Evolutionary conservation across 192 early-diverging fungal genomes (phyloP), one percentile per base, ranked within the genome.

Genomic region (Phycomyces nitens): DNA sequence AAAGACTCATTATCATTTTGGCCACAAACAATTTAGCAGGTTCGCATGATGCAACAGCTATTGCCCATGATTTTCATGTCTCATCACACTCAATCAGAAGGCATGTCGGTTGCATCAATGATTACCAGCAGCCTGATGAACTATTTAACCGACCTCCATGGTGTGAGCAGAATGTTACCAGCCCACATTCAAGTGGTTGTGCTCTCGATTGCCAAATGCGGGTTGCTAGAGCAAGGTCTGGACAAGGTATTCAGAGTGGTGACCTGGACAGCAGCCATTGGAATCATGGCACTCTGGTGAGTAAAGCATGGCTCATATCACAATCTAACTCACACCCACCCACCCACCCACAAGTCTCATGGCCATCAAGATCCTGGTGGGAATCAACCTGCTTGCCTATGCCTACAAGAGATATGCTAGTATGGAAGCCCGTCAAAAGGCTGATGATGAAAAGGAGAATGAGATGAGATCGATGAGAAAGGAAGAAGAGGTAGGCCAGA

Each of bases 341-440:
- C n/a, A n/a, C n/a, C n/a, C n/a, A n/a, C n/a, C n/a, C n/a, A n/a
- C n/a, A n/a, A 83, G 82, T 11, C 66, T 85, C 5, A 80, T 91
- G 34, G 71, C 76, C 42, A 47, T 88, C n/a, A 95, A 95, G 73
- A 74, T 95, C 18, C 53, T 88, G 16, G 84, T 93, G 63, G 92
- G 90, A 4, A 86, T 82, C 58, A 85, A 83, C n/a, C 71, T 95
- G 58, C 82, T 91, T 42, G 82, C 82, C 27, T 85, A 84, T 81
- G 86, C 92, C 3, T 81, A 88, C 70, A 69, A 77, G 21, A 77
- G 86, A 26, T 86, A 86, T 70, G 71, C 75, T 38, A 82, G 60
- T 9, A 86, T 87, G 75, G 78, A 85, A 50, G 75, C 75, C n/a
- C 77, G 80, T 20, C 75, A 79, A 18, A 69, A 66, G 3, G 23